A percentile compares a stretch with the other conserved stretches of the same genome.
Conservation (phyloP, 352 stramenopile species). For the Phytophthora tentaculata region DNA sequence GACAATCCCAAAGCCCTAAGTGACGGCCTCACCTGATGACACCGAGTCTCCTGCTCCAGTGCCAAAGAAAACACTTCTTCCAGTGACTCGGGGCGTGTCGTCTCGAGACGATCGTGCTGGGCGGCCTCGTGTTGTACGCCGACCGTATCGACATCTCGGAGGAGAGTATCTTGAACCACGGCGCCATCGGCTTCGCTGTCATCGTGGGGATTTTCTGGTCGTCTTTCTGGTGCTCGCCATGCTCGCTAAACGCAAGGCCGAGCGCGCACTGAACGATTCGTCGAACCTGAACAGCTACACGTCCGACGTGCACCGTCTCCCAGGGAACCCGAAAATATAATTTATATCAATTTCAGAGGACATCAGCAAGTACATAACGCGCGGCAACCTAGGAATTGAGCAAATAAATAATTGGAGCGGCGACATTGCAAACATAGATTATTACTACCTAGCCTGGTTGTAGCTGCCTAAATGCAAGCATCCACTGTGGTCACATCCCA, state of each 20-base stretch:
- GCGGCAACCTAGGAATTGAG: no score
- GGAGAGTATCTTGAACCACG: conserved; percentile 49
- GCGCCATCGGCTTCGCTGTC: no score
- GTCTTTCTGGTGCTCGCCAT: conserved; percentile 61
- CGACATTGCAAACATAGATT: no score
- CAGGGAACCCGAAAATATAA: no score
- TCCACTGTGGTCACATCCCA: no score
- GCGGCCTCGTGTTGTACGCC: conserved; percentile 59
- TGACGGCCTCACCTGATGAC: conserved; percentile 22
- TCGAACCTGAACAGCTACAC: conserved; percentile 44
- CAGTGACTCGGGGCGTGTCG: conserved; percentile 40
- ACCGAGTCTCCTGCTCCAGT: conserved; percentile 27
- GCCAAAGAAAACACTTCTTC: conserved; percentile 21
- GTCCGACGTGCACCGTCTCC: conserved; percentile 52
- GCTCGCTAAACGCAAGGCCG: conserved; percentile 59
- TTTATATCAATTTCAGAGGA: no score
- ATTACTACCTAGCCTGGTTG: no score
- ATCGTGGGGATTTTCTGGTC: conserved; percentile 52
- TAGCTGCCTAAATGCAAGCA: no score
- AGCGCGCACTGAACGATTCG: conserved; percentile 48
- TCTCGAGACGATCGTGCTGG: conserved; percentile 62
- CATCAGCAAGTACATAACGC: no score
- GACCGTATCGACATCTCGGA: conserved; percentile 63
- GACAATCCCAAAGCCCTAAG: no score
- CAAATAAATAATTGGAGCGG: no score